These are phyloP conservation scores for Eremochloa ophiuroides DNA, from an alignment of 176 grass and related monocot species.

Conservation along the genomic window DNA sequence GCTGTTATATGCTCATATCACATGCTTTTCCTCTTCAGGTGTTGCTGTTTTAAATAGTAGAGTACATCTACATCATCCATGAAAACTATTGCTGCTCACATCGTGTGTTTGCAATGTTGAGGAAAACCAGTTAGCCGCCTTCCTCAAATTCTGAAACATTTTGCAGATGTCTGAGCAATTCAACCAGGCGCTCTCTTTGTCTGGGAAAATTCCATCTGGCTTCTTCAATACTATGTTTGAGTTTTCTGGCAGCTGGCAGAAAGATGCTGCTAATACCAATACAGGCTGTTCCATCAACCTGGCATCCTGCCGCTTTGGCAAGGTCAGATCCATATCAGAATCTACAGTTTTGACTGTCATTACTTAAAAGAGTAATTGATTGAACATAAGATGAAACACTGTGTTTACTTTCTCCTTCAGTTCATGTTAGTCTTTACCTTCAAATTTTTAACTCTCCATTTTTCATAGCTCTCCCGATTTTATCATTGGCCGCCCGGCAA, in stretches of 20 bases:
- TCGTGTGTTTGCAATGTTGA: background rate
- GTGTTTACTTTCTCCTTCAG: too few relatives aligned
- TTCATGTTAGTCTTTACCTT: background rate
- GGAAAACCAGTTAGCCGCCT: background rate
- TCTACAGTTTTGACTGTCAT: background rate
- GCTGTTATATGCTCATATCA: background rate
- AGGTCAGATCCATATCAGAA: constrained; percentile 46
- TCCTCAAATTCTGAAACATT: constrained; percentile 24
- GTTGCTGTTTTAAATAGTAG: background rate
- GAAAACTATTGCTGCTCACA: background rate
- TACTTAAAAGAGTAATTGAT: background rate
- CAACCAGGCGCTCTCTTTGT: constrained; percentile 86
- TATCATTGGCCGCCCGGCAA: background rate
- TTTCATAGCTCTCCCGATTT: background rate
- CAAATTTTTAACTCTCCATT: background rate
- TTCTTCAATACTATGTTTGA: constrained; percentile 88
- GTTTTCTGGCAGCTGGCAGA: constrained; percentile 82
- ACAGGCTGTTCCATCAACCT: constrained; percentile 81
- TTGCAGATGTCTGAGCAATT: constrained; percentile 99
- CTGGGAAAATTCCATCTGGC: constrained; percentile 90
- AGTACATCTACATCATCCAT: background rate
- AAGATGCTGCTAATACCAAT: constrained; percentile 90
- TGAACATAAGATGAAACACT: background rate
- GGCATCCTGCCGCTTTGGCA: constrained; percentile 87
- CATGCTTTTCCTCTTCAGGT: background rate